Evolutionary conservation across 1,139 yeast species (phyloP).

Genomic region (Arxiozyma bovina): DNA sequence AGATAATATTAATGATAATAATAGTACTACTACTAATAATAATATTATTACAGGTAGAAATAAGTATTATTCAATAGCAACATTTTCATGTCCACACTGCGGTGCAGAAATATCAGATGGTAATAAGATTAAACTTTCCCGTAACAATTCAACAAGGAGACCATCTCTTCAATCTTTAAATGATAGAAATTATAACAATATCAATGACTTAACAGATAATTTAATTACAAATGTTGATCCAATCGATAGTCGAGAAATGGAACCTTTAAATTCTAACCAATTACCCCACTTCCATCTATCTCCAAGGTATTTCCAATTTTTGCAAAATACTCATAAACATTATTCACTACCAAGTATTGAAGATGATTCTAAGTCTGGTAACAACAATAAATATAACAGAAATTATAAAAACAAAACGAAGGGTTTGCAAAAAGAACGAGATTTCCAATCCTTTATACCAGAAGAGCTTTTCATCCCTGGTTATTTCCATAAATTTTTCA

Average conservation of each 20-base stretch:
- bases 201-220: neutral
- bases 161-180: neutral
- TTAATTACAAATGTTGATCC: neutral
- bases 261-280: neutral
- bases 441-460: constrained; percentile 18
- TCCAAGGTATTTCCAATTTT: constrained; percentile 16
- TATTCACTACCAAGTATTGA: constrained; percentile 4
- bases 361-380: neutral
- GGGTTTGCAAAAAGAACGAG: neutral
- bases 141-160: neutral
- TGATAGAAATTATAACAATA: constrained; percentile 4
- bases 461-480: constrained; percentile 55
- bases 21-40: too few species aligned
- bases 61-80: constrained; percentile 6
- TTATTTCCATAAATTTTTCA: constrained; percentile 62
- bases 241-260: neutral
- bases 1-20: too few species aligned
- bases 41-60: neutral
- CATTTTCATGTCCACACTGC: constrained; percentile 17
- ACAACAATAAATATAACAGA: neutral
- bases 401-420: too few species aligned
- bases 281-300: constrained; percentile 11
- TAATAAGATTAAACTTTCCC: neutral
- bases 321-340: constrained; percentile 13
- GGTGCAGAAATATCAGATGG: constrained; percentile 13